Evolutionary conservation across 345 rosid genomes (phyloP).

Genomic region (Brassica cretica): DNA sequence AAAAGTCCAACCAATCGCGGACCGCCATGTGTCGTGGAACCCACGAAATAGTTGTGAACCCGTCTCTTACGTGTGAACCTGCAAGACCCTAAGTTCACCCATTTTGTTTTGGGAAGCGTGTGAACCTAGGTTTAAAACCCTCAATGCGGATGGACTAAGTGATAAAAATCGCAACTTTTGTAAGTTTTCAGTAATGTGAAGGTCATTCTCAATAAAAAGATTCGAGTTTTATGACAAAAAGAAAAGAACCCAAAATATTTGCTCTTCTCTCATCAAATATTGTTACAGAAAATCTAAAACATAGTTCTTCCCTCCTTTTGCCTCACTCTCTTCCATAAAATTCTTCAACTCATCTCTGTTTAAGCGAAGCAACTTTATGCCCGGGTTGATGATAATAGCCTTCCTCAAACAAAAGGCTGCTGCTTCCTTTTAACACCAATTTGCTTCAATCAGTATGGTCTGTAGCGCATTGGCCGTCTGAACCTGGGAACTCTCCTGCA

Average conservation of each 20-base stretch:
- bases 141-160: too few species aligned
- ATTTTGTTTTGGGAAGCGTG: too few species aligned
- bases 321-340: constrained; percentile 7
- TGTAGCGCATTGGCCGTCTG: constrained; percentile 84
- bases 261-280: constrained; percentile 31
- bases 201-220: constrained; percentile 20
- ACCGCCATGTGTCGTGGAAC: too few species aligned
- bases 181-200: not conserved
- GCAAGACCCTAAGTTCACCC: too few species aligned
- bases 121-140: too few species aligned
- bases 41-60: too few species aligned
- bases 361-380: not conserved
- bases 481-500: constrained; percentile 94
- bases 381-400: not conserved
- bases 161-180: not conserved
- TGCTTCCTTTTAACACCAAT: constrained; percentile 20
- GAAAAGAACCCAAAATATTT: constrained; percentile 14
- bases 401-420: constrained; percentile 20
- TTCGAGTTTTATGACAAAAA: constrained; percentile 20
- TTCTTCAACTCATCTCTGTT: constrained; percentile 21
- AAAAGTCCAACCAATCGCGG: too few species aligned
- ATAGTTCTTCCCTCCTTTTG: not conserved
- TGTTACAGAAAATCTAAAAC: constrained; percentile 28
- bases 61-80: too few species aligned
- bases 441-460: constrained; percentile 64